Evolutionary conservation across 345 rosid species (phyloP).

Genomic region (Sonneratia caseolaris): DNA sequence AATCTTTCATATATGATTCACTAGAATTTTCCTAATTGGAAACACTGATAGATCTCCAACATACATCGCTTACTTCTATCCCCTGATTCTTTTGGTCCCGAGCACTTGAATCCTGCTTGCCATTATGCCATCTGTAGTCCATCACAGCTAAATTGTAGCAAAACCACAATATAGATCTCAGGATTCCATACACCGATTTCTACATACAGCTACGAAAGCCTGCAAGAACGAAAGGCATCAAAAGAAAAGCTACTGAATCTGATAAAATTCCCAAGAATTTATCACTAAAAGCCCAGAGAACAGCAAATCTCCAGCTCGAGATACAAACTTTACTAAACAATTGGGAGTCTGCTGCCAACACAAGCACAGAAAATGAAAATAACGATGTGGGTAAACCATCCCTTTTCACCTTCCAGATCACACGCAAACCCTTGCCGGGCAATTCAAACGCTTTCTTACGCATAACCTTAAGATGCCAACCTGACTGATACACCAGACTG

Average conservation of each 20-base stretch:
- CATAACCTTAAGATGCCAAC: not conserved
- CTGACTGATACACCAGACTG: not conserved
- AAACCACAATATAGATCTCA: not conserved
- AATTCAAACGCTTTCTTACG: not conserved
- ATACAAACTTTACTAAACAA: not conserved
- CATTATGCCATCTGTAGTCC: slow-evolving; percentile 31
- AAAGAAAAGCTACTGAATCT: not conserved
- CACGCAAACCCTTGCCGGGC: not conserved
- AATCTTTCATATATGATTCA: not conserved
- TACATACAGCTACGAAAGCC: not conserved
- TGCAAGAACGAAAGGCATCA: not conserved
- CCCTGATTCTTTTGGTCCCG: slow-evolving; percentile 31
- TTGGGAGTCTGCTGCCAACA: not conserved
- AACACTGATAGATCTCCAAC: not conserved
- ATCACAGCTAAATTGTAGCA: slow-evolving; percentile 14
- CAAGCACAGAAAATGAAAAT: not conserved
- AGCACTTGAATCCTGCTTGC: slow-evolving; percentile 29
- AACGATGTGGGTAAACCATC: not conserved
- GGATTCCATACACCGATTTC: not conserved
- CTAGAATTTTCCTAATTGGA: too few relatives aligned
- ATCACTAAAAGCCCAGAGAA: not conserved
- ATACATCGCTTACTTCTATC: slow-evolving; percentile 23
- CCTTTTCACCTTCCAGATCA: not conserved
- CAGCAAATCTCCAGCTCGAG: not conserved
- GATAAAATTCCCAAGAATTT: not conserved